Base-by-base conservation (phyloP, 495 filamentous ascomycete genomes). In the Bryoglossum gracile region DNA sequence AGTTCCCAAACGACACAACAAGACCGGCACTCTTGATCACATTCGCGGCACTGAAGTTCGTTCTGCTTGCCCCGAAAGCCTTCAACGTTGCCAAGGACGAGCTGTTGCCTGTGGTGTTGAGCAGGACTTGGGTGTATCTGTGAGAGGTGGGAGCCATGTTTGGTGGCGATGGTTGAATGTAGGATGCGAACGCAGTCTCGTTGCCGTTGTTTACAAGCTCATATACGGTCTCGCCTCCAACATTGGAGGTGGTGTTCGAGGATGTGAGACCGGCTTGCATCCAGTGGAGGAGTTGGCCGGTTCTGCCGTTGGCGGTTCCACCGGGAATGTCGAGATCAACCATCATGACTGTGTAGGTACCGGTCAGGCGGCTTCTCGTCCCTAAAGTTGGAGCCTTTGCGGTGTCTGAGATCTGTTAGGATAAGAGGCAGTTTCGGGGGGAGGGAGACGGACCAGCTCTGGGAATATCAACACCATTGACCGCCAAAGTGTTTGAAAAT, bases 261-360 rank as follows among this genome's bases (percentile, higher is more conserved):
- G 55, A 58, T 11, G 37, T 44, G 3, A 58, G 46, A 18, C 51
- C 46, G 4, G 46, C 11, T 47, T 58, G 55, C 34, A 58, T 42
- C 55, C 55, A 58, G 43, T 58, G 55, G 8, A 58, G 51, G 18
- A 58, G 26, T 49, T 58, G 24, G 13, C 39, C 24, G 0, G 51
- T 54, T 14, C 46, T 9, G 1, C 37, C 30, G 1, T 43, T 48
- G 3, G 39, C 23, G 17, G 35, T 30, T 17, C 11, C n/a, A 3
- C 38, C 37, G 6, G 55, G 55, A 21, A 58, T 55, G 28, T 58
- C 55, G 0, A 47, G 51, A 22, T 58, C 55, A 1, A 51, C 55
- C 55, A 58, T 54, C 34, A 58, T 43, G n/a, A 58, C 14, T 4
- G 51, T 43, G 21, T 51, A 58, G 1, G 51, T 58, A 1, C 55